Evolutionary conservation across 768 basidiomycete genomes (phyloP).

Genomic region (Mycena indigotica): DNA sequence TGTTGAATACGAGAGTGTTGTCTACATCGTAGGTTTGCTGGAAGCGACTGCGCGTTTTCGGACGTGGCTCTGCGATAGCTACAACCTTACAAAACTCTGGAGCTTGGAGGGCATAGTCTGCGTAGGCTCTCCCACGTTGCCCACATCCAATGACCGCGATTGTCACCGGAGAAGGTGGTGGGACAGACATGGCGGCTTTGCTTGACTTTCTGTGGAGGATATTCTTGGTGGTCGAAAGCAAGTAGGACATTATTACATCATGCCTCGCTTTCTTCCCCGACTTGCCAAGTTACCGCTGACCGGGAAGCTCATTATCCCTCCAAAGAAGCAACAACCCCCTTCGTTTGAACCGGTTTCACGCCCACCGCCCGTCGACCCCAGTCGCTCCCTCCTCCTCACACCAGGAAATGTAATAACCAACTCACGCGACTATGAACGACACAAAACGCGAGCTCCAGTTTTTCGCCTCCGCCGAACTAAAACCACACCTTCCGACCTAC

Average conservation of each 20-base stretch:
- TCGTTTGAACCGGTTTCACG: constrained; percentile 36
- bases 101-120: constrained; percentile 56
- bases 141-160: constrained; percentile 83
- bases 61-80: constrained; percentile 83
- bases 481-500: constrained; percentile 25
- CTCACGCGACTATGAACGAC: constrained; percentile 49
- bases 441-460: constrained; percentile 61
- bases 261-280: constrained; percentile 76
- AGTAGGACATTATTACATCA: constrained; percentile 11
- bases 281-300: constrained; percentile 44
- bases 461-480: constrained; percentile 34
- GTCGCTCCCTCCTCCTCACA: constrained; percentile 65
- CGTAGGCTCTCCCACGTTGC: constrained; percentile 75
- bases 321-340: constrained; percentile 5
- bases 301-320: constrained; percentile 18
- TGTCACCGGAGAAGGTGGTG: constrained; percentile 51
- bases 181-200: constrained; percentile 6
- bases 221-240: constrained; percentile 23
- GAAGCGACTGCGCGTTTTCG: constrained; percentile 61
- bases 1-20: constrained; percentile 65
- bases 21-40: constrained; percentile 62
- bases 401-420: constrained; percentile 56
- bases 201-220: constrained; percentile 18
- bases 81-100: constrained; percentile 76
- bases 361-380: constrained; percentile 40